These are phyloP conservation scores for Fonsecaea multimorphosa DNA, from an alignment of 2,329 filamentous ascomycete genomes.

Conservation along the genomic window DNA sequence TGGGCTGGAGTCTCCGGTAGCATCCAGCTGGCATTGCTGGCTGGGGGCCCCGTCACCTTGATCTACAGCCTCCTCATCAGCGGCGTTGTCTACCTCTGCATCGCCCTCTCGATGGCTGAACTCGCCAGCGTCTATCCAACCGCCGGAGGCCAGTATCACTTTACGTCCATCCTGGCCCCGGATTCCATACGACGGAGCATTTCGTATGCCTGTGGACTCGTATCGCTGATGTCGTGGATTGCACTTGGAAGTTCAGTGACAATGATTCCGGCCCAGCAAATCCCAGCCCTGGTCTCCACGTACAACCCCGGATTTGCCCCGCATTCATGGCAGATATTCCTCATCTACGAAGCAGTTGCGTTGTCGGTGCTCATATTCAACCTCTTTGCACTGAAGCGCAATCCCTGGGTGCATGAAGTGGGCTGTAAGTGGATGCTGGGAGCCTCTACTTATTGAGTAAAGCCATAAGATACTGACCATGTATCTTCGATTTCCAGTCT, in stretches of 20 bases:
- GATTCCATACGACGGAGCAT: constrained; percentile 32
- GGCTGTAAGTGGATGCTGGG: constrained; percentile 30
- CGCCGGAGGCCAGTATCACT: constrained; percentile 43
- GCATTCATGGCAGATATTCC: constrained; percentile 36
- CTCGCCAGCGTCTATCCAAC: constrained; percentile 42
- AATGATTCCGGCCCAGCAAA: constrained; percentile 36
- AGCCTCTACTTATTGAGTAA: no score
- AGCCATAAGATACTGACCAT: no score
- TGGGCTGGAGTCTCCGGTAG: constrained; percentile 39
- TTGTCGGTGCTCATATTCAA: constrained; percentile 34
- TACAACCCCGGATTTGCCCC: constrained; percentile 24
- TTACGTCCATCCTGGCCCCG: constrained; percentile 41
- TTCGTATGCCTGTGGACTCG: constrained; percentile 39
- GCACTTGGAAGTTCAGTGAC: constrained; percentile 34
- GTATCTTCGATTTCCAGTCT: no score
- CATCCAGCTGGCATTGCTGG: constrained; percentile 29
- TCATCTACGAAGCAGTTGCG: constrained; percentile 32
- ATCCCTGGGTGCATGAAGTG: neutral
- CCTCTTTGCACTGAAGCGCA: constrained; percentile 19
- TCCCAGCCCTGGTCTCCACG: constrained; percentile 30
- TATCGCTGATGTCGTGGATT: constrained; percentile 40
- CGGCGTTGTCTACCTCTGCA: constrained; percentile 41
- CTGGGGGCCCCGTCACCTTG: constrained; percentile 37
- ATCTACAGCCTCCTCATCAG: constrained; percentile 44
- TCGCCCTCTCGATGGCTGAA: constrained; percentile 41